A percentile compares a stretch with the other conserved stretches of the same genome.
Evolutionary conservation across 2,329 filamentous ascomycete genomes (phyloP).

Genomic region (Aspergillus sp.): DNA sequence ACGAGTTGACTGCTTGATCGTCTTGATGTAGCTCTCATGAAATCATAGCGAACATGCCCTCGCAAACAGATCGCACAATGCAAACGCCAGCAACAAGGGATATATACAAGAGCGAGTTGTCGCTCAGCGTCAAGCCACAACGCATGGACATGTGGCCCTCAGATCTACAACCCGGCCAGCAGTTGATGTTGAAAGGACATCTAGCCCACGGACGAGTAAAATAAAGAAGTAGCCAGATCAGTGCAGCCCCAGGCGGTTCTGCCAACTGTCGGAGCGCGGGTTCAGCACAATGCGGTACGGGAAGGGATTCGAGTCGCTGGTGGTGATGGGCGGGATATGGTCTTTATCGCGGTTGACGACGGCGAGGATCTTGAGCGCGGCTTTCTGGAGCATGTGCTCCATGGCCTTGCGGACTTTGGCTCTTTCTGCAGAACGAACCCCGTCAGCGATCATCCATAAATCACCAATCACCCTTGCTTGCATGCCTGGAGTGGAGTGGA

Average conservation of each 20-base stretch:
- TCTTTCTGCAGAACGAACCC: slow-evolving; percentile 49
- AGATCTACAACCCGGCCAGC: too few relatives aligned
- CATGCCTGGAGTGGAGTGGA: neutral
- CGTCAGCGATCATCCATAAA: slow-evolving; percentile 1
- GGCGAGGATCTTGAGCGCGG: slow-evolving; percentile 80
- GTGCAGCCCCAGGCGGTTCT: slow-evolving; percentile 68
- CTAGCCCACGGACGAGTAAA: too few relatives aligned
- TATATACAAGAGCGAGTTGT: neutral
- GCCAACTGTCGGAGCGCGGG: slow-evolving; percentile 70
- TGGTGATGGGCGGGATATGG: slow-evolving; percentile 94
- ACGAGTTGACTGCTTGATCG: neutral
- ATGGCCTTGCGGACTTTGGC: slow-evolving; percentile 83
- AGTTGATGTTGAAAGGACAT: too few relatives aligned
- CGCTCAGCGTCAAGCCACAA: too few relatives aligned
- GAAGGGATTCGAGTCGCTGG: slow-evolving; percentile 83
- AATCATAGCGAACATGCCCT: too few relatives aligned
- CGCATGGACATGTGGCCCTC: too few relatives aligned
- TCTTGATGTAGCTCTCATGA: neutral
- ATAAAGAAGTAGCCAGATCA: slow-evolving; percentile 27
- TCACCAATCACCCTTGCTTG: neutral
- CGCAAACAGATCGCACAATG: too few relatives aligned
- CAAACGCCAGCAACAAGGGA: too few relatives aligned
- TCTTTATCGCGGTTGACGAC: slow-evolving; percentile 84
- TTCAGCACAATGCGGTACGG: slow-evolving; percentile 89
- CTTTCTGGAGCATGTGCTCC: slow-evolving; percentile 78